Percentiles rank a stretch among this genome's conserved stretches.
Conservation (phyloP, 345 rosid species). For the Eucalyptus fibrosa region DNA sequence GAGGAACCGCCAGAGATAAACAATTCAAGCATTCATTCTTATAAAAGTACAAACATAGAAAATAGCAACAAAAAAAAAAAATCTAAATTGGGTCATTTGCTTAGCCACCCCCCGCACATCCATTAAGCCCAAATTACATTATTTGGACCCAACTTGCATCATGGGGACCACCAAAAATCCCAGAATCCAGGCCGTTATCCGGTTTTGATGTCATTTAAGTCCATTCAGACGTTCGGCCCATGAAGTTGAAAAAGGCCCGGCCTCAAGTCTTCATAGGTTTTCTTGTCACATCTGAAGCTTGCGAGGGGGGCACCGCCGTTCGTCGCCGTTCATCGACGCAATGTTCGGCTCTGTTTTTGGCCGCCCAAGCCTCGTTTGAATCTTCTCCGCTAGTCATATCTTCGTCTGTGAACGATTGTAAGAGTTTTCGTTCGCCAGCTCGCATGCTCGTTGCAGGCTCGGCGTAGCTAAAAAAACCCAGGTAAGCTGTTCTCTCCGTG, state of each 20-base stretch:
- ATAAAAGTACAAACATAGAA: not conserved
- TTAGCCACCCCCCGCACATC: not conserved
- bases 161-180: not conserved
- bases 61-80: not conserved
- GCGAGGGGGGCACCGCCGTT: not conserved
- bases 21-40: not conserved
- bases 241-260: too few species aligned
- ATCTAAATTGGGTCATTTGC: not conserved
- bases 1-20: too few species aligned
- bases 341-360: not conserved
- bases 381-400: not conserved
- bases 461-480: not conserved
- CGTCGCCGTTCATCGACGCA: fast-evolving
- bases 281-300: fast-evolving
- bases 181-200: too few species aligned
- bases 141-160: not conserved
- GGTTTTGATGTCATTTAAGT: too few species aligned
- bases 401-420: not conserved
- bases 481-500: not conserved
- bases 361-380: not conserved
- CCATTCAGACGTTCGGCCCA: fast-evolving
- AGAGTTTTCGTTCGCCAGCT: not conserved
- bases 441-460: not conserved
- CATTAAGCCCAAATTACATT: not conserved
- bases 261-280: too few species aligned